Conservation (phyloP, 1,284 basidiomycete species). For the Xanthoconium separans region DNA sequence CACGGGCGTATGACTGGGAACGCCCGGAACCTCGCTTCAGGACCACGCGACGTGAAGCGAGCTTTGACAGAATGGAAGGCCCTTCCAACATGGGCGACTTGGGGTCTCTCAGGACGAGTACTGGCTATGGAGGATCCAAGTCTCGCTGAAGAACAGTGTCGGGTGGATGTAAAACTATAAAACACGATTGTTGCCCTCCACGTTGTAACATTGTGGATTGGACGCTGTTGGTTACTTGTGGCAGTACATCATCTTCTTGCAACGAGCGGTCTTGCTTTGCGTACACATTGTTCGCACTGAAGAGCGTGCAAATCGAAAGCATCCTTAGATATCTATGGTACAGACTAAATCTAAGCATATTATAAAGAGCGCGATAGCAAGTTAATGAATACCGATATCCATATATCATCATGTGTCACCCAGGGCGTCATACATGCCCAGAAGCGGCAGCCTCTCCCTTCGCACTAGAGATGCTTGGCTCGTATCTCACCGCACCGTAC, state of each 20-base stretch:
- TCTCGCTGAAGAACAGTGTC: constrained; percentile 39
- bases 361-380: not conserved
- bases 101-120: constrained; percentile 56
- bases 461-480: constrained; percentile 6
- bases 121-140: constrained; percentile 68
- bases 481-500: constrained; percentile 15
- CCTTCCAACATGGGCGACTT: constrained; percentile 48
- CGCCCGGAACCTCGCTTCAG: constrained; percentile 31
- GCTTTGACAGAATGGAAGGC: constrained; percentile 62
- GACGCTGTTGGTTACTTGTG: not conserved
- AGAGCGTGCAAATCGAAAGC: not conserved
- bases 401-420: constrained; percentile 6
- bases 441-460: constrained; percentile 7
- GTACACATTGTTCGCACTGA: too few relatives aligned
- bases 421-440: constrained; percentile 1
- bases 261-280: not conserved
- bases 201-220: not conserved
- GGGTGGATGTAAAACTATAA: not conserved
- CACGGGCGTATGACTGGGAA: constrained; percentile 55
- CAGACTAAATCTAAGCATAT: not conserved
- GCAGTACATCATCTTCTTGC: constrained; percentile 1
- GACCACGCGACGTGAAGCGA: constrained; percentile 23
- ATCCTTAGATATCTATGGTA: not conserved
- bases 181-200: not conserved
- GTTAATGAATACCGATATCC: constrained; percentile 21